Conservation (phyloP, 2,329 filamentous ascomycete genomes). For the Neospermospora avenae region DNA sequence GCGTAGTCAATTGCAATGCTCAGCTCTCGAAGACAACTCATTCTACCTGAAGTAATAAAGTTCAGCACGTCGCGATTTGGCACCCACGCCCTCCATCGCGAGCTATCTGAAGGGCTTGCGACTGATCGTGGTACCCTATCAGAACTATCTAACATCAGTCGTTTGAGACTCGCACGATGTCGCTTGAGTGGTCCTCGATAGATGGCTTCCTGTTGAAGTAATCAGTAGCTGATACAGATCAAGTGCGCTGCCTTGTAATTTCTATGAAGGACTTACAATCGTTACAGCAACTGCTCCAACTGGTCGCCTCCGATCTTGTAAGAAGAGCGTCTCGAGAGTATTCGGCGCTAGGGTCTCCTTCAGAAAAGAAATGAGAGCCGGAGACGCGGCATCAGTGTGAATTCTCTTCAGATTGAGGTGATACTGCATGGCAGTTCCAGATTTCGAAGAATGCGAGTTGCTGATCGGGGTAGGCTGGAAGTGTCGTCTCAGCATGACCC, state of each 20-base stretch:
- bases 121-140: slow-evolving; percentile 45
- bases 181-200: slow-evolving; percentile 66
- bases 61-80: slow-evolving; percentile 64
- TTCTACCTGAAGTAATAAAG: slow-evolving; percentile 73
- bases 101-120: slow-evolving; percentile 37
- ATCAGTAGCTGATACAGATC: slow-evolving; percentile 9
- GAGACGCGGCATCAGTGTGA: slow-evolving; percentile 70
- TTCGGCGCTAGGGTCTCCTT: slow-evolving; percentile 76
- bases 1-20: slow-evolving; percentile 70
- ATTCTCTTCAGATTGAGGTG: slow-evolving; percentile 67
- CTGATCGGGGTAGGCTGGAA: slow-evolving; percentile 46
- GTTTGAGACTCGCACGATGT: slow-evolving; percentile 69
- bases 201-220: slow-evolving; percentile 51
- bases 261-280: slow-evolving; percentile 40
- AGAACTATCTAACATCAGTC: slow-evolving; percentile 70
- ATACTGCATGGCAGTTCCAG: slow-evolving; percentile 47
- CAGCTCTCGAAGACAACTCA: slow-evolving; percentile 68
- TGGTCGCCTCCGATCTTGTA: slow-evolving; percentile 60
- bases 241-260: background rate
- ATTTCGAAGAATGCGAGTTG: slow-evolving; percentile 27
- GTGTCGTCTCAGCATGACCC: slow-evolving; percentile 66
- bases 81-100: slow-evolving; percentile 67
- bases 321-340: slow-evolving; percentile 72
- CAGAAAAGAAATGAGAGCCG: slow-evolving; percentile 67
- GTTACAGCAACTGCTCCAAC: slow-evolving; percentile 52